Percentiles rank a stretch among this genome's conserved stretches.
Evolutionary conservation across 805 yeast genomes (phyloP).

Genomic region (Saturnispora saitoi): DNA sequence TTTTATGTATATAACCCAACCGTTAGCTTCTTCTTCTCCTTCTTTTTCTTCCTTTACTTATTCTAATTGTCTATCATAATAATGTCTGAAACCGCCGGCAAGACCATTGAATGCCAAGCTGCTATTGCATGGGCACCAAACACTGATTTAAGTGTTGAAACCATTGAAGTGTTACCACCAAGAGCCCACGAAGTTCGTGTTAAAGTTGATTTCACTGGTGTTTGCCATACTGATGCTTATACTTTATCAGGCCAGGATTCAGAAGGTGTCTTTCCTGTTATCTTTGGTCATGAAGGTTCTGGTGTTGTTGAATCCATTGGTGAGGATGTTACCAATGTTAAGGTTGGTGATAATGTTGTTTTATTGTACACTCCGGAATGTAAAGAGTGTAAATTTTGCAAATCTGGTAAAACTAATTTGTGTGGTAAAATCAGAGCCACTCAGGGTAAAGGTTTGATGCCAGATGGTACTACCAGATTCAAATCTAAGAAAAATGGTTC

Average conservation of each 20-base stretch:
- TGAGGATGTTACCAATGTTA: slow-evolving; percentile 84
- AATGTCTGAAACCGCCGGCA: slow-evolving; percentile 4
- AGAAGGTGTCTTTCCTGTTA: slow-evolving; percentile 90
- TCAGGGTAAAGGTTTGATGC: slow-evolving; percentile 98
- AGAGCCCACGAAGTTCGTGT: slow-evolving; percentile 96
- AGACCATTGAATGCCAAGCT: slow-evolving; percentile 74
- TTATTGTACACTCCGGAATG: slow-evolving; percentile 97
- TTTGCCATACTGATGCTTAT: slow-evolving; percentile 97
- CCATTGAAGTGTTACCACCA: slow-evolving; percentile 87
- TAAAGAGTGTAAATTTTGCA: slow-evolving; percentile 88
- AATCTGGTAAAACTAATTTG: slow-evolving; percentile 89
- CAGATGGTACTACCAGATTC: slow-evolving; percentile 94
- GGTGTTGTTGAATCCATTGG: slow-evolving; percentile 95
- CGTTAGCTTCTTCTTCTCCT: background rate
- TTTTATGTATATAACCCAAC: no score
- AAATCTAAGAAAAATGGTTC: slow-evolving; percentile 61
- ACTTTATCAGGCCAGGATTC: slow-evolving; percentile 92
- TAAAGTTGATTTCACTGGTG: slow-evolving; percentile 80
- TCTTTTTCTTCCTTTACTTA: background rate
- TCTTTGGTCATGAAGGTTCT: slow-evolving; percentile 97
- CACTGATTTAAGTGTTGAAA: slow-evolving; percentile 65
- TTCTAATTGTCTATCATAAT: background rate
- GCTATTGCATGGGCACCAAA: slow-evolving; percentile 98
- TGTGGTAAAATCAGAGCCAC: slow-evolving; percentile 95
- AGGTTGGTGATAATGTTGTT: slow-evolving; percentile 89